Conservation (phyloP, 257 asterid genomes). For the Solanum virginianum region DNA sequence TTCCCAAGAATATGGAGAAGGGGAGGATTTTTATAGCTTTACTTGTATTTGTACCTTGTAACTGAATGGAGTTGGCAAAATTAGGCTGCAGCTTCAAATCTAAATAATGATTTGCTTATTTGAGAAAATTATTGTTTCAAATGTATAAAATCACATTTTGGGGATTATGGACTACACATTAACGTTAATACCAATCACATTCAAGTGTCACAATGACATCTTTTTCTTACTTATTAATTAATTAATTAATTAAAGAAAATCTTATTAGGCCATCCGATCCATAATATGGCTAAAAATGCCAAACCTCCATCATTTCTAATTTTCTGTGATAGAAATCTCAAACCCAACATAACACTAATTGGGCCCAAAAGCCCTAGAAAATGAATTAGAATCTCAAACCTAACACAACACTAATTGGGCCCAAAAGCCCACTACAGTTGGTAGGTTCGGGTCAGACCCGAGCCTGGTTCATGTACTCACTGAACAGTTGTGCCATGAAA, state of each 20-base stretch:
- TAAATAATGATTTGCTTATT: too few relatives aligned
- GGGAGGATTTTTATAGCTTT: too few relatives aligned
- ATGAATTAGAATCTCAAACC: too few relatives aligned
- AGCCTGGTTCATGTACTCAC: background rate
- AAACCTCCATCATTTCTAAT: background rate
- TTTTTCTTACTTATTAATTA: background rate
- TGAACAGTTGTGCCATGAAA: conserved; percentile 3
- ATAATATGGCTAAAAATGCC: background rate
- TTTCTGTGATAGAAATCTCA: too few relatives aligned
- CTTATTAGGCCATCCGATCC: background rate
- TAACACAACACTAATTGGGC: background rate
- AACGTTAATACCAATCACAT: background rate
- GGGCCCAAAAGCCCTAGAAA: background rate
- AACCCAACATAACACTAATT: background rate
- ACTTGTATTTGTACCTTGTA: too few relatives aligned
- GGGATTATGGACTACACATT: background rate
- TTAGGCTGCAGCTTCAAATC: too few relatives aligned
- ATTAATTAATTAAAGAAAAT: background rate
- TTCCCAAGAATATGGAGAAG: too few relatives aligned
- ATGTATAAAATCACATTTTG: background rate
- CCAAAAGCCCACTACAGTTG: background rate
- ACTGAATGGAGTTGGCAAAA: too few relatives aligned
- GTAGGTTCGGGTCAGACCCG: background rate
- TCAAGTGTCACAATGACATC: background rate
- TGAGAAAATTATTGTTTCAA: background rate